Evolutionary conservation across 1,139 yeast genomes (phyloP).

Genomic region (Suhomyces taliae): DNA sequence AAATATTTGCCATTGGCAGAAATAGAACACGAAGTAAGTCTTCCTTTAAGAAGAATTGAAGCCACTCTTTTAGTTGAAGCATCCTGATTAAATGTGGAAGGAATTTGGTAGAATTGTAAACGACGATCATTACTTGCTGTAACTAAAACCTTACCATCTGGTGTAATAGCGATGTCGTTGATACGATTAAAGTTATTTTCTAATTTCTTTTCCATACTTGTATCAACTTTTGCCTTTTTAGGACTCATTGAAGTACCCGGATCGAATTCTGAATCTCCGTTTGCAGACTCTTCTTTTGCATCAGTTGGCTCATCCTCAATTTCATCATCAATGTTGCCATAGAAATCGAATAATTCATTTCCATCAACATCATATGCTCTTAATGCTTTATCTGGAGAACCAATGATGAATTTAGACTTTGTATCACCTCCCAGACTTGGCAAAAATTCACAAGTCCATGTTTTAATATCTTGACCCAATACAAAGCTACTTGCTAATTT

Average conservation of each 20-base stretch:
- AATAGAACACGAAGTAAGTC: constrained; percentile 43
- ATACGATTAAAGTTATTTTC: constrained; percentile 47
- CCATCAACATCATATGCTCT: constrained; percentile 57
- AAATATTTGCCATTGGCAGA: constrained; percentile 48
- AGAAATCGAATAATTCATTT: constrained; percentile 43
- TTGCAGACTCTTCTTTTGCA: constrained; percentile 17
- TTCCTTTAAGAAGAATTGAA: constrained; percentile 34
- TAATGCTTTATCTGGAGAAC: constrained; percentile 76
- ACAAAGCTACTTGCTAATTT: constrained; percentile 38
- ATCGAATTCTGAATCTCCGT: constrained; percentile 6
- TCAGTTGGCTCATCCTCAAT: constrained; percentile 19
- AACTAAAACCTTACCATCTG: constrained; percentile 61
- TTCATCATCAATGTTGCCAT: constrained; percentile 34
- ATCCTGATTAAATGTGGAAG: constrained; percentile 33
- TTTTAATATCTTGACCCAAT: constrained; percentile 41
- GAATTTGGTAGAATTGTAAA: constrained; percentile 52
- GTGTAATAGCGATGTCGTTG: constrained; percentile 64
- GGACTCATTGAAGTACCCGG: not conserved
- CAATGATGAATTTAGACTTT: constrained; percentile 59
- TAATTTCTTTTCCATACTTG: constrained; percentile 12
- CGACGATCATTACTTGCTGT: constrained; percentile 64
- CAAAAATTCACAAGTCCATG: constrained; percentile 76
- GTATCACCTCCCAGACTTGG: constrained; percentile 33
- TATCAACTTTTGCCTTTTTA: constrained; percentile 3
- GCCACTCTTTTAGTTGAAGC: constrained; percentile 38